A percentile compares a stretch with the other conserved stretches of the same genome.
Conservation (phyloP, 805 yeast species). For the Kluyveromyces lactis region DNA sequence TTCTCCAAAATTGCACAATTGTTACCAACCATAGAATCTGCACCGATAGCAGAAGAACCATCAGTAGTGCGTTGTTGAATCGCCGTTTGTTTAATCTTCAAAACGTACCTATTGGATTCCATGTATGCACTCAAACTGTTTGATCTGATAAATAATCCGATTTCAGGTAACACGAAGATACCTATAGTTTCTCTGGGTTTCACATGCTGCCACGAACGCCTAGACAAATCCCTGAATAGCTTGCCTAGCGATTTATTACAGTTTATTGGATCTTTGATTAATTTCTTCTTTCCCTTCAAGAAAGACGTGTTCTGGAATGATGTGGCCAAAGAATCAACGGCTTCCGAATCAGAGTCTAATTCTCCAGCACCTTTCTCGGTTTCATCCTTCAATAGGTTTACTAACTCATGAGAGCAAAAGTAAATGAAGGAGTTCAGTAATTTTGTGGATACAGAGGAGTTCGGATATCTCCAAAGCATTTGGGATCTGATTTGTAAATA, state of each 20-base stretch:
- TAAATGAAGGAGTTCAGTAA: conserved; percentile 68
- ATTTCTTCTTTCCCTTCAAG: conserved; percentile 23
- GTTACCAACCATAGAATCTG: conserved; percentile 73
- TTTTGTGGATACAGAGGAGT: conserved; percentile 65
- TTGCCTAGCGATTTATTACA: conserved; percentile 48
- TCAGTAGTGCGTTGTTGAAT: conserved; percentile 12
- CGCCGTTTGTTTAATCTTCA: conserved; percentile 43
- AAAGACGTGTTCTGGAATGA: conserved; percentile 21
- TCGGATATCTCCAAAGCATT: conserved; percentile 83
- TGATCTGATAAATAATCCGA: conserved; percentile 64
- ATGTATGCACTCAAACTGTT: conserved; percentile 74
- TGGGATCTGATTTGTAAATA: conserved; percentile 73
- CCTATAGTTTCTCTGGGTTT: conserved; percentile 51
- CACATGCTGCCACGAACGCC: conserved; percentile 87
- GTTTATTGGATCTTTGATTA: conserved; percentile 21
- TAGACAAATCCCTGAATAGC: conserved; percentile 75
- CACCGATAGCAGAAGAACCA: conserved; percentile 64
- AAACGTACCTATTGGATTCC: conserved; percentile 78
- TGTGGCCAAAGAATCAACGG: conserved; percentile 9
- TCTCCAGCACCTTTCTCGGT: conserved; percentile 14
- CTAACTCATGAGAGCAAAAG: conserved; percentile 48
- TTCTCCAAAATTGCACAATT: conserved; percentile 66
- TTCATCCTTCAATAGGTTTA: conserved; percentile 37
- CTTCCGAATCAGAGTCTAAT: conserved; percentile 9
- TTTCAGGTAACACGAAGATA: conserved; percentile 60